Conservation (phyloP, 1,139 yeast genomes). For the Eremothecium coryli region DNA sequence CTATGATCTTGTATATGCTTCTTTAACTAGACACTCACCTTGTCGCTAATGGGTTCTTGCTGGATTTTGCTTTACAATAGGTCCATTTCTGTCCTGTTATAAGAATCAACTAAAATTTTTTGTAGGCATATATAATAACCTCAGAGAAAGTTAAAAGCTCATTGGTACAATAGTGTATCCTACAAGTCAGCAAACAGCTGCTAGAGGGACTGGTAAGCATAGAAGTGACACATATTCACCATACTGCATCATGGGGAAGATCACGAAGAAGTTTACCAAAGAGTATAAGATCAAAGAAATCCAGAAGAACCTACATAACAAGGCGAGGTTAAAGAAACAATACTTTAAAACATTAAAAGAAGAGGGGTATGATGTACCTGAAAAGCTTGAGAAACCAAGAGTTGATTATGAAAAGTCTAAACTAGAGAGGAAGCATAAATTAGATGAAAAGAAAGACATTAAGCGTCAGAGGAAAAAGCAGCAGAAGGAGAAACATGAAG, state of each 20-base stretch:
- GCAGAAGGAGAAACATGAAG: constrained; percentile 32
- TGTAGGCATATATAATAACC: too few relatives aligned
- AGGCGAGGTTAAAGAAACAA: constrained; percentile 74
- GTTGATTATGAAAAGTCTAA: constrained; percentile 18
- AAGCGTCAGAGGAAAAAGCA: constrained; percentile 37
- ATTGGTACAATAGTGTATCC: too few relatives aligned
- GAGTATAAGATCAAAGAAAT: constrained; percentile 44
- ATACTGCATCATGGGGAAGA: constrained; percentile 15
- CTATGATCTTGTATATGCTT: too few relatives aligned
- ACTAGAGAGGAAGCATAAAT: constrained; percentile 18
- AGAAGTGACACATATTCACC: background rate
- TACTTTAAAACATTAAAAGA: constrained; percentile 72
- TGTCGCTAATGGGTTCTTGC: too few relatives aligned
- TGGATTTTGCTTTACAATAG: too few relatives aligned
- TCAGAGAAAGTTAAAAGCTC: too few relatives aligned
- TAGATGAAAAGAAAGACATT: constrained; percentile 37
- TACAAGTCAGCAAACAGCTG: too few relatives aligned
- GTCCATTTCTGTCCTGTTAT: too few relatives aligned
- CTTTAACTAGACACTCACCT: too few relatives aligned
- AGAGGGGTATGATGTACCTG: constrained; percentile 50
- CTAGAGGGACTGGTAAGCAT: too few relatives aligned
- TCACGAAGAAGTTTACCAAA: constrained; percentile 24
- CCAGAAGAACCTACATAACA: constrained; percentile 64
- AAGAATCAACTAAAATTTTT: too few relatives aligned
- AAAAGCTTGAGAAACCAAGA: constrained; percentile 20